Conservation (phyloP, 768 basidiomycete species). For the Imleria badia region DNA sequence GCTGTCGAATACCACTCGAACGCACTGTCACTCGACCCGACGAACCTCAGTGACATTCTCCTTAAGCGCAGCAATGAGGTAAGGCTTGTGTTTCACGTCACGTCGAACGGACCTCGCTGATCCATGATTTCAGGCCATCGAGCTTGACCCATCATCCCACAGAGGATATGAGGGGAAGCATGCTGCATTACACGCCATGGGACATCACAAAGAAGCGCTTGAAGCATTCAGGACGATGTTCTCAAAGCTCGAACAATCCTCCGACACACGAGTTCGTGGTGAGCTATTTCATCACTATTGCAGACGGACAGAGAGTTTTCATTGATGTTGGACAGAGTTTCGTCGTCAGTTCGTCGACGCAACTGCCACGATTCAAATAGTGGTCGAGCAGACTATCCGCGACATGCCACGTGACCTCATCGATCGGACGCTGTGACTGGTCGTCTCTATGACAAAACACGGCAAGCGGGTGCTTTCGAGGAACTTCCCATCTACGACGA, state of each 20-base stretch:
- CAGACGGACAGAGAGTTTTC: too few relatives aligned
- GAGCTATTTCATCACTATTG: too few relatives aligned
- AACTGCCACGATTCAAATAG: not conserved
- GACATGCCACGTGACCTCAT: conserved; percentile 3
- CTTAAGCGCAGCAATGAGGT: conserved; percentile 6
- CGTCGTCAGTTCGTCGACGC: not conserved
- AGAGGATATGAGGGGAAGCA: not conserved
- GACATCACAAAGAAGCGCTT: not conserved
- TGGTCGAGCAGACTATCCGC: not conserved
- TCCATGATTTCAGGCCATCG: not conserved
- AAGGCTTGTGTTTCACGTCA: not conserved
- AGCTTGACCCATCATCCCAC: not conserved
- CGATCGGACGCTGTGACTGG: not conserved
- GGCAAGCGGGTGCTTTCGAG: too few relatives aligned
- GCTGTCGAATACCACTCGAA: not conserved
- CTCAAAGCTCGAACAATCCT: not conserved
- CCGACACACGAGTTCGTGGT: not conserved
- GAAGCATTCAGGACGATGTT: not conserved
- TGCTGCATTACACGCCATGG: not conserved
- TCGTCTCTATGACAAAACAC: not conserved
- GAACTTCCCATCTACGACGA: not conserved
- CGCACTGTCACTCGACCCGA: not conserved
- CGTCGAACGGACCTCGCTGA: too few relatives aligned
- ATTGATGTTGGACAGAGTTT: not conserved
- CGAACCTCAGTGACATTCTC: not conserved